phyloP scores from a whole-genome alignment of 176 grass and related monocot genomes.

The Hsuehochloa calcarea region DNA sequence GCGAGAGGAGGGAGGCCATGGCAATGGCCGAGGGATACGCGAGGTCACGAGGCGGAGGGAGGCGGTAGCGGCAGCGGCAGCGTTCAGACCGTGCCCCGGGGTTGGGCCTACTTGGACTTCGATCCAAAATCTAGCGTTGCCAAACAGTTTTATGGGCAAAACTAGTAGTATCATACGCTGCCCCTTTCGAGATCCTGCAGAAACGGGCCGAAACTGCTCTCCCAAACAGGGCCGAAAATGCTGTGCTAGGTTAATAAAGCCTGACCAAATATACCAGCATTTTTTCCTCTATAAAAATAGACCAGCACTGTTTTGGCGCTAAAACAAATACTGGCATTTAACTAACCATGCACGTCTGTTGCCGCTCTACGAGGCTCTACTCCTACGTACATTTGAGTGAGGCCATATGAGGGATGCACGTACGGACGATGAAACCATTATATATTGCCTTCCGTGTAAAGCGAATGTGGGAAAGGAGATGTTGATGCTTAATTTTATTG shows the following conservation, averaged over 20 bases:
- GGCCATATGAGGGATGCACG: too few species aligned
- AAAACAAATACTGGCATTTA: neutral
- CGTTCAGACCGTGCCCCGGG: neutral
- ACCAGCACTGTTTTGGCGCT: neutral
- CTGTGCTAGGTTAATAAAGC: neutral
- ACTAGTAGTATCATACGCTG: neutral
- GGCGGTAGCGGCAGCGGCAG: neutral
- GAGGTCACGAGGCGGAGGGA: neutral
- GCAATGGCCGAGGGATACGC: neutral
- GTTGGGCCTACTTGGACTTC: neutral
- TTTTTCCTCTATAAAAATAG: neutral
- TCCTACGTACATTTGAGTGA: neutral
- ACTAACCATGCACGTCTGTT: neutral
- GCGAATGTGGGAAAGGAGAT: too few species aligned
- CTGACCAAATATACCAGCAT: neutral
- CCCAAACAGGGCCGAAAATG: neutral
- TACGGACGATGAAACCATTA: too few species aligned
- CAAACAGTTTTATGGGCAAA: neutral
- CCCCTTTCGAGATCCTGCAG: neutral
- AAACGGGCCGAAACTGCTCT: too few species aligned
- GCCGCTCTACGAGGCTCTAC: neutral
- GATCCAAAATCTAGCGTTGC: neutral
- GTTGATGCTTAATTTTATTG: too few species aligned
- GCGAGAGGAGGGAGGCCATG: too few species aligned
- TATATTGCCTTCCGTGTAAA: too few species aligned